A percentile compares a stretch with the other conserved stretches of the same genome.
phyloP scores from a whole-genome alignment of 2,329 filamentous ascomycete species.

The Dactylellina cionopaga region DNA sequence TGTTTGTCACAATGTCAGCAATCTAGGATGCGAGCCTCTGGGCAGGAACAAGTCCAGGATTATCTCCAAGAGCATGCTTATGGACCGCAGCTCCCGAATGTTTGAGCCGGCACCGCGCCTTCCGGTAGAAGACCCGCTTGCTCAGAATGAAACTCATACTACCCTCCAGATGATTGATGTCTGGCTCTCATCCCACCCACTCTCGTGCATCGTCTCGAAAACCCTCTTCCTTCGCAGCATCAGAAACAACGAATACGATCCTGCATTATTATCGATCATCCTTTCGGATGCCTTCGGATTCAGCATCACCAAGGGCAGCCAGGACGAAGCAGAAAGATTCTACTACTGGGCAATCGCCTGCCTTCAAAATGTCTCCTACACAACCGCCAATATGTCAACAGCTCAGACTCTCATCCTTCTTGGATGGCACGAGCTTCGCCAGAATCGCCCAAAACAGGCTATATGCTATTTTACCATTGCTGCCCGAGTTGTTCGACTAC shows the following conservation, averaged over 20 bases:
- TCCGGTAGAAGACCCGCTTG: constrained; percentile 44
- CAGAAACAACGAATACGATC: constrained; percentile 49
- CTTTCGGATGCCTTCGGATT: constrained; percentile 52
- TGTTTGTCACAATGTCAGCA: constrained; percentile 50
- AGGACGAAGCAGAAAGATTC: constrained; percentile 47
- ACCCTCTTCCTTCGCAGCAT: constrained; percentile 53
- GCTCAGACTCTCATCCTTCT: constrained; percentile 53
- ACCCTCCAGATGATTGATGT: constrained; percentile 53
- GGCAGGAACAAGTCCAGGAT: constrained; percentile 42
- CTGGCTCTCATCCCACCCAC: constrained; percentile 53
- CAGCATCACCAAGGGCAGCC: constrained; percentile 40
- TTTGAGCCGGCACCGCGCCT: constrained; percentile 44
- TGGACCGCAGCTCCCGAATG: constrained; percentile 45
- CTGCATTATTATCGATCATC: constrained; percentile 47
- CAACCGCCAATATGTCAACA: constrained; percentile 45
- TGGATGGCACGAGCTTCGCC: constrained; percentile 53
- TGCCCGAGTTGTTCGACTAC: constrained; percentile 40
- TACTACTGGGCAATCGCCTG: constrained; percentile 49
- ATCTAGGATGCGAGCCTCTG: constrained; percentile 47
- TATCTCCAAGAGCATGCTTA: constrained; percentile 48
- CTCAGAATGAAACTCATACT: constrained; percentile 36
- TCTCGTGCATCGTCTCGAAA: constrained; percentile 54
- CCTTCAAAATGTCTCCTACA: constrained; percentile 43
- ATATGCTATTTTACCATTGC: constrained; percentile 53
- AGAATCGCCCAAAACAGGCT: constrained; percentile 47